phyloP scores from a whole-genome alignment of 78 protist species.

The Dictyostelium brefeldianum region DNA sequence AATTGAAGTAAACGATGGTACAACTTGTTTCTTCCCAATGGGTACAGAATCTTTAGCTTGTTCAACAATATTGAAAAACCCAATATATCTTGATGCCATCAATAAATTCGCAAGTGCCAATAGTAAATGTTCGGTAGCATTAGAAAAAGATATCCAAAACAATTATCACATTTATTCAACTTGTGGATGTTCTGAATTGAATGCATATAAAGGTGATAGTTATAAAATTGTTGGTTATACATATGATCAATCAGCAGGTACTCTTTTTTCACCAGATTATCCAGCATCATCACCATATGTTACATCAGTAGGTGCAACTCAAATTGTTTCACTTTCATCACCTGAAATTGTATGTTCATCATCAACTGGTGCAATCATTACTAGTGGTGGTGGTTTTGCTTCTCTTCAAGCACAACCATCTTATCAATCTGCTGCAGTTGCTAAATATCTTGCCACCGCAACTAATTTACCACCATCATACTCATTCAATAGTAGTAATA shows the following conservation, averaged over 20 bases:
- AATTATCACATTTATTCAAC: slow-evolving; percentile 58
- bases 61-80: neutral
- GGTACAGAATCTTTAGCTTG: slow-evolving; percentile 44
- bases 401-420: slow-evolving; percentile 70
- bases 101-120: slow-evolving; percentile 19
- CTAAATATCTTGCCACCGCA: neutral
- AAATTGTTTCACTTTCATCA: neutral
- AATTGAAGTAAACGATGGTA: slow-evolving; percentile 28
- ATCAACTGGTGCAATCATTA: slow-evolving; percentile 54
- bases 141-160: slow-evolving; percentile 44
- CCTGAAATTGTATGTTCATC: slow-evolving; percentile 65
- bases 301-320: slow-evolving; percentile 75
- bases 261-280: slow-evolving; percentile 65
- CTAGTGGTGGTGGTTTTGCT: slow-evolving; percentile 83
- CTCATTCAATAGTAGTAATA: slow-evolving; percentile 40
- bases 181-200: slow-evolving; percentile 38
- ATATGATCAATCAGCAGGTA: slow-evolving; percentile 29
- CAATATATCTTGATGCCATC: neutral
- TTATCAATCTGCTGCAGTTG: slow-evolving; percentile 67
- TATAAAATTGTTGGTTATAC: slow-evolving; percentile 31
- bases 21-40: slow-evolving; percentile 80
- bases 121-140: neutral
- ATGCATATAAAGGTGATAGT: neutral
- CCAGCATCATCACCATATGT: slow-evolving; percentile 85
- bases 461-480: slow-evolving; percentile 55